Evolutionary conservation across 139 green algal genomes (phyloP), one percentile per base, ranked within the genome.

Genomic region (Desmodesmus armatus): DNA sequence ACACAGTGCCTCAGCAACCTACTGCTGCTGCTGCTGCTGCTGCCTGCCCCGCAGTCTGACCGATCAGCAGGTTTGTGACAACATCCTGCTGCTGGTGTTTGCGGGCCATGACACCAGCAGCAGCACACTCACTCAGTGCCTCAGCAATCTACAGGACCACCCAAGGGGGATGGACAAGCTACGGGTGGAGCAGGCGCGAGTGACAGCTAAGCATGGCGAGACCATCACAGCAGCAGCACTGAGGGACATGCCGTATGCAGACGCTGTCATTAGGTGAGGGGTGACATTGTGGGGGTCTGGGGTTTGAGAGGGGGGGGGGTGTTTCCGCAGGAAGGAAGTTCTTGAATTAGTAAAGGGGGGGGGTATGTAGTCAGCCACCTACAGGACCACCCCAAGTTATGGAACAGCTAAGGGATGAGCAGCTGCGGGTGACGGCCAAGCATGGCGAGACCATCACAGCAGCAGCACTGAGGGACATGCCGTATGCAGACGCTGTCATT

Each of bases 181-280:
- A 47, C 53, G 66, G 37, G 11, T 53, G 29, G 80, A 85, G 66
- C 80, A 85, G 80, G 33, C 33, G 9, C 35, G 9, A 7, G 25
- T 85, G 43, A 5, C 71, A 27, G 80, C 33, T 1, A 40, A 43
- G 47, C 49, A 85, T 58, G 80, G 80, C 3, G 23, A 43, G n/a
- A 13, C 58, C 31, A 31, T 85, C 15, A 85, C 47, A 25, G 31
- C 80, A 9, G 80, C 44, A 29, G 66, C 27, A 25, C 29, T 85
- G 25, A 69, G 55, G 44, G 67, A 85, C 23, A 85, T 85, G 80
- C 17, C 11, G 3, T 85, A 85, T 41, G 80, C 80, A 37, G 80
- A 85, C 31, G 80, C 80, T 25, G 80, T 85, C 44, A 85, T 85
- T 5, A 85, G 80, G 80, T 71, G 60, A 69, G 70, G 19, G 70